phyloP scores from a whole-genome alignment of 2,329 filamentous ascomycete species.

The Aureobasidium sp. region DNA sequence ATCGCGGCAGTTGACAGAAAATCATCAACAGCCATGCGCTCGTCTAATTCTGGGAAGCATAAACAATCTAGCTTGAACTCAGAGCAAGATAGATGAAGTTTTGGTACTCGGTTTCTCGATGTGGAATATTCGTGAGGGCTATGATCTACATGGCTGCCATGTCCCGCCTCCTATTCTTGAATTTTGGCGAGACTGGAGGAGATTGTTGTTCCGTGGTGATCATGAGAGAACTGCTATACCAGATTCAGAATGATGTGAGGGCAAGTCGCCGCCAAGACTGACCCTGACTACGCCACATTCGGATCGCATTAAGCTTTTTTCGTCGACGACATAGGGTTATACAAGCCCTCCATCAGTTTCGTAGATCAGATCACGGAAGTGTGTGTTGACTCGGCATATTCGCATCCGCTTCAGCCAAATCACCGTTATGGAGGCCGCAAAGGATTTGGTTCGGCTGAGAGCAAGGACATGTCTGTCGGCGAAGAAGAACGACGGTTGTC shows the following conservation, averaged over 20 bases:
- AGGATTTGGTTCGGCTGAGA: neutral
- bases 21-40: too few species aligned
- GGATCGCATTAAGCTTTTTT: slow-evolving; percentile 1
- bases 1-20: too few species aligned
- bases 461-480: neutral
- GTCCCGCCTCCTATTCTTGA: neutral
- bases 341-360: neutral
- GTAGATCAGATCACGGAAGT: neutral
- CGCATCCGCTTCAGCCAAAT: neutral
- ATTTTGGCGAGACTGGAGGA: neutral
- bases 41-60: too few species aligned
- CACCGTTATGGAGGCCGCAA: neutral
- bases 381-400: neutral
- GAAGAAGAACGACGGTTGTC: neutral
- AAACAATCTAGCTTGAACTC: too few species aligned
- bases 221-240: neutral
- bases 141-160: neutral
- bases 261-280: neutral
- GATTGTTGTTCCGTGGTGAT: neutral
- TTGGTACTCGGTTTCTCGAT: too few species aligned
- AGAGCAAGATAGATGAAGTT: too few species aligned
- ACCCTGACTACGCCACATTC: neutral
- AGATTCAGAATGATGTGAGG: slow-evolving; percentile 1
- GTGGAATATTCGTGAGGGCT: too few species aligned
- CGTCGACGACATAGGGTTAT: neutral